Base-by-base conservation (phyloP, 2,329 filamentous ascomycete species). In the Akanthomyces lecanii region DNA sequence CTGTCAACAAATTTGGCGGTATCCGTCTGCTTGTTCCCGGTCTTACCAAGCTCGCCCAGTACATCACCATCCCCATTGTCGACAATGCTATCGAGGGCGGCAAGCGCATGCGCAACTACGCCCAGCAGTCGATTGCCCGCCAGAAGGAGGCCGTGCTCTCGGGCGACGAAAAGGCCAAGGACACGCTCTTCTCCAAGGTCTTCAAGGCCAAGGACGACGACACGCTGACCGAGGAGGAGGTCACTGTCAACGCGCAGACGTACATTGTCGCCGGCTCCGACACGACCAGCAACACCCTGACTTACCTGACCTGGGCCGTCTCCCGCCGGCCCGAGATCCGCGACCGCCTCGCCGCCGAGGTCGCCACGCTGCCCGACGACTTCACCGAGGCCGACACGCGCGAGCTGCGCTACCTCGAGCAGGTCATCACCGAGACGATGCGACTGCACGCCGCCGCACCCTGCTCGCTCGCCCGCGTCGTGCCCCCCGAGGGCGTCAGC, bases 251-350 rank as follows among this genome's bases (percentile, higher is more conserved):
- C 52, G 80, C 80, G 0, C 71, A 73, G 7, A 68, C 66, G 0
- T 81, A 79, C 65, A 83, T 84, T 52, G 63, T 80, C 5, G 82
- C 81, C 1, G 82, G 82, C 1, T 81, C 75, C 44, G 81, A 84
- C 62, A 85, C 82, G 0, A 83, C 82, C 0, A 77, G 81, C 1
- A 74, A 76, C 14, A 79, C 79, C 0, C 64, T 84, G 50, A 84
- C 81, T 0, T 84, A 82, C 62, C 68, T 81, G 0, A 66, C 78
- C 6, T 83, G 77, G 76, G 67, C 70, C 5, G 68, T 79, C 10
- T 75, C 72, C 58, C 64, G 67, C 18, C 63, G 71, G 18, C 71
- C 73, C 0, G 59, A 67, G 0, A 63, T 78, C 30, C 71, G 71
- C 42, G 65, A 68, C 1, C 65, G 63, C 6, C 69, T 82, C 0